Evolutionary conservation across 306 rosid species (phyloP), one percentile per base, ranked within the genome.

Genomic region (Trifolium repens): DNA sequence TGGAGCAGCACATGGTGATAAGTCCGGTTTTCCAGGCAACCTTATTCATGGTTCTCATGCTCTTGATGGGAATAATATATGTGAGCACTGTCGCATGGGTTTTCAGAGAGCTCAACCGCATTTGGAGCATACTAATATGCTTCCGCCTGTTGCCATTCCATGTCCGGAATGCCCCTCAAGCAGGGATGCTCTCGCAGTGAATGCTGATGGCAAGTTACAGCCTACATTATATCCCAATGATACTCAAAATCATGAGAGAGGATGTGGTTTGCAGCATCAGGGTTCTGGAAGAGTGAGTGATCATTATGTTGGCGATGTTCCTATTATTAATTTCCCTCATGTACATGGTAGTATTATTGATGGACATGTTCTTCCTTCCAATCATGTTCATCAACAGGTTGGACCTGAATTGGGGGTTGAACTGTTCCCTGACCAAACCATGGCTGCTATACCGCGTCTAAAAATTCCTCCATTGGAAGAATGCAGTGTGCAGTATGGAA

Each of bases 191-290:
- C 79, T 84, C 75, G n/a, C 81, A 57, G 65, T 73, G 79, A 91
- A 91, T 74, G 83, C 83, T 49, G 97, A 93, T 84, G 60, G 85
- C 30, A 94, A 91, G 85, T 83, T 88, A 80, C 97, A 86, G 67
- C 93, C 91, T 57, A 79, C 84, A 22, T 67, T 87, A 47, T 87
- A 85, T 71, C 74, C 91, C 49, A 89, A 60, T 57, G 94, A 93
- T 27, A 57, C 73, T 74, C 94, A 80, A 44, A 85, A 82, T 78
- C 93, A 87, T 40, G 97, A 89, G 73, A 86, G 90, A 82, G 96
- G 85, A 44, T 87, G 98, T 96, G 81, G 80, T 77, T 64, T 83
- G 76, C 90, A 80, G 71, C 91, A 82, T 75, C 92, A 80, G 54
- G 67, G 22, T 61, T 61, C 67, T 61, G 91, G 87, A 69, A 90